Conservation (phyloP, 345 rosid genomes). For the Moricandia moricandioides region DNA sequence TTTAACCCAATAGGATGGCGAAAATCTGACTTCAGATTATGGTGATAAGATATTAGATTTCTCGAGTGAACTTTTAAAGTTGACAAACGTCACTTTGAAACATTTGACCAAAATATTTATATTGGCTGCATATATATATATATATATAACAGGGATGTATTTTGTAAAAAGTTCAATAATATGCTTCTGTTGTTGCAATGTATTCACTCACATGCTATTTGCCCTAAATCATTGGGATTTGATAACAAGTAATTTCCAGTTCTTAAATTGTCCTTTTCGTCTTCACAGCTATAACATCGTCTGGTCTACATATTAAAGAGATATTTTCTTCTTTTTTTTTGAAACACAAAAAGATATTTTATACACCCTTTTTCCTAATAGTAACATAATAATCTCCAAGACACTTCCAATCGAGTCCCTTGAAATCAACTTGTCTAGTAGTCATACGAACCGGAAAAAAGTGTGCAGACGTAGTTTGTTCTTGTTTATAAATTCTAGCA, state of each 20-base stretch:
- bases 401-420: conserved; percentile 17
- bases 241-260: conserved; percentile 25
- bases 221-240: conserved; percentile 35
- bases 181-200: conserved; percentile 26
- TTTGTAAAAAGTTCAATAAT: conserved; percentile 24
- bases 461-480: background rate
- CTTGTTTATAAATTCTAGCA: conserved; percentile 2
- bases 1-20: background rate
- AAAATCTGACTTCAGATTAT: conserved; percentile 25
- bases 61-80: conserved; percentile 26
- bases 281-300: conserved; percentile 28
- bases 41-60: conserved; percentile 26
- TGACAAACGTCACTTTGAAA: conserved; percentile 29
- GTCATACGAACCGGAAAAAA: conserved; percentile 11
- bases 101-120: conserved; percentile 26
- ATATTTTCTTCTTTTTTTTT: too few species aligned
- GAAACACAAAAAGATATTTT: too few species aligned
- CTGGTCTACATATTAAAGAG: background rate
- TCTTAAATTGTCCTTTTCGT: conserved; percentile 17
- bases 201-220: conserved; percentile 16
- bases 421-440: conserved; percentile 9
- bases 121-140: conserved; percentile 17
- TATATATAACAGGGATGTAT: background rate
- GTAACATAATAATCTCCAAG: conserved; percentile 9
- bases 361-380: conserved; percentile 19